Percentiles rank a stretch among this genome's conserved stretches.
Conservation (phyloP, 176 grass and related monocot genomes). For the Aegilops longissima region DNA sequence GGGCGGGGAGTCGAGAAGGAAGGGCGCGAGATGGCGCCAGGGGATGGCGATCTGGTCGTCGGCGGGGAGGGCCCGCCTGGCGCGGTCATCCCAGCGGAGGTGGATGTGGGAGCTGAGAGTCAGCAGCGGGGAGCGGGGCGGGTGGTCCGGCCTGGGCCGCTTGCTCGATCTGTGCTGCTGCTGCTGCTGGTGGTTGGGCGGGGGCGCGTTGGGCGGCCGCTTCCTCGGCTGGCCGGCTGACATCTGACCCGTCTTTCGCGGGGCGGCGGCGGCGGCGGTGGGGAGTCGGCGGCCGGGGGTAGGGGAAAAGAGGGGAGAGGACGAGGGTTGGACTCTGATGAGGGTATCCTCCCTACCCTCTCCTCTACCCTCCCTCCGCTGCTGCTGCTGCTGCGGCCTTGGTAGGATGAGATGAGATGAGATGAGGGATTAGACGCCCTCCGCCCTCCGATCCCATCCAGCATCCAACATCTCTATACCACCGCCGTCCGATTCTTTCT, state of each 20-base stretch:
- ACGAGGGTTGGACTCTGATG: neutral
- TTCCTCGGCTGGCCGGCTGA: conserved; percentile 8
- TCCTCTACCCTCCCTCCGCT: neutral
- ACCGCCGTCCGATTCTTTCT: no score
- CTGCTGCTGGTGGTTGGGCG: neutral
- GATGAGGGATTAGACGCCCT: no score
- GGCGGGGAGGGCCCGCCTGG: conserved; percentile 48
- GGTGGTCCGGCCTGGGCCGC: neutral
- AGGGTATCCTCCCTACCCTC: neutral
- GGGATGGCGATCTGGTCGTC: conserved; percentile 51
- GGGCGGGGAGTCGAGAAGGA: conserved; percentile 39
- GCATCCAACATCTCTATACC: no score
- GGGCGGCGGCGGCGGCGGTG: neutral
- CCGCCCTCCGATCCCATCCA: no score
- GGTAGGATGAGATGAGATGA: no score
- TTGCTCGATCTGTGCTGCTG: conserved; percentile 44
- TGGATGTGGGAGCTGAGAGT: conserved; percentile 49
- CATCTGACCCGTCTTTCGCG: neutral
- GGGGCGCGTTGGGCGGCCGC: neutral
- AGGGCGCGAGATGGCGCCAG: conserved; percentile 49
- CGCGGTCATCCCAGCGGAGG: conserved; percentile 45
- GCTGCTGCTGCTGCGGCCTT: no score
- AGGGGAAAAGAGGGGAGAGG: neutral
- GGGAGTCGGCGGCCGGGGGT: neutral
- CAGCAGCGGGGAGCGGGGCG: neutral